These are phyloP conservation scores for Populus hybrid DNA, from an alignment of 441 rosid species.

Conservation along the genomic window DNA sequence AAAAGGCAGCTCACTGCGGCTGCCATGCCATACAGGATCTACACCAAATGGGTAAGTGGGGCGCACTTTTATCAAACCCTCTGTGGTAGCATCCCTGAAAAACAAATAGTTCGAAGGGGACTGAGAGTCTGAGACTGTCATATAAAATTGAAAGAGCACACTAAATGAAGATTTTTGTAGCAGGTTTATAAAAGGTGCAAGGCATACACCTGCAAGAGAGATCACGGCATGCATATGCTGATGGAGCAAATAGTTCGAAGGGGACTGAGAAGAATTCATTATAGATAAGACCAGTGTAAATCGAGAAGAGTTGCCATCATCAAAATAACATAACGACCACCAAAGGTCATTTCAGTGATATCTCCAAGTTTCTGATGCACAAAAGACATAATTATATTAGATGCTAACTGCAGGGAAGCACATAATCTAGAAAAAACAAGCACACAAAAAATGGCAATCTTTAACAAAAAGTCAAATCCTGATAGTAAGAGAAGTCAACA, in stretches of 20 bases:
- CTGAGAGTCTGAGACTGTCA: constrained; percentile 12
- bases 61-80: constrained; percentile 69
- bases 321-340: constrained; percentile 92
- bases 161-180: constrained; percentile 2
- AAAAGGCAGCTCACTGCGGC: constrained; percentile 84
- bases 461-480: neutral
- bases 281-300: constrained; percentile 85
- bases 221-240: constrained; percentile 94
- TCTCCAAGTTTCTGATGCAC: constrained; percentile 75
- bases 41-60: constrained; percentile 89
- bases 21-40: constrained; percentile 94
- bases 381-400: constrained; percentile 15
- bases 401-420: neutral
- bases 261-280: constrained; percentile 96
- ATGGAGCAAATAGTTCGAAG: constrained; percentile 68
- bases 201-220: constrained; percentile 69
- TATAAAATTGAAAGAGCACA: constrained; percentile 9
- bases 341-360: constrained; percentile 89
- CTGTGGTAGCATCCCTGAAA: constrained; percentile 76
- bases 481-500: neutral
- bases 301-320: constrained; percentile 95
- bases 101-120: neutral
- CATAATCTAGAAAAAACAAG: neutral
- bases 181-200: constrained; percentile 1
- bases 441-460: neutral